Evolutionary conservation across 129 eudicot genomes (phyloP).

Genomic region (Solidago caesia): DNA sequence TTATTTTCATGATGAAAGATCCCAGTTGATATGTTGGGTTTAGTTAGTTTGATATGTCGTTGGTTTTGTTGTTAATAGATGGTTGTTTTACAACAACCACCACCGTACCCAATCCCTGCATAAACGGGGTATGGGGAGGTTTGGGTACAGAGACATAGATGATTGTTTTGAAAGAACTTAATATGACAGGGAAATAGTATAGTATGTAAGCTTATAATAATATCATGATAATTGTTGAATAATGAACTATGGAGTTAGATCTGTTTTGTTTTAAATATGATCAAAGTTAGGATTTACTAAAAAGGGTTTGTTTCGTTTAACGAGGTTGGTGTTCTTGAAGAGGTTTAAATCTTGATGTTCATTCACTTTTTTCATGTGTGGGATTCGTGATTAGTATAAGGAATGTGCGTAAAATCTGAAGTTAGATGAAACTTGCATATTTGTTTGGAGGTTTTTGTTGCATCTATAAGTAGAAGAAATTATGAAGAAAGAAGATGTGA

Average conservation of each 20-base stretch:
- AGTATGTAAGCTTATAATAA: too few species aligned
- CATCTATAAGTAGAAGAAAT: neutral
- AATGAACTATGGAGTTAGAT: too few species aligned
- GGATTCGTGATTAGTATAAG: neutral
- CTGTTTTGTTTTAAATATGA: neutral
- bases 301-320: neutral
- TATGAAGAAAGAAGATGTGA: neutral
- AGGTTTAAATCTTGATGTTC: neutral
- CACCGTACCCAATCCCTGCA: too few species aligned
- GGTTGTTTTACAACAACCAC: neutral
- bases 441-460: neutral
- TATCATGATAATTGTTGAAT: too few species aligned
- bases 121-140: too few species aligned
- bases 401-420: slow-evolving; percentile 8
- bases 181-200: too few species aligned
- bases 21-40: too few species aligned
- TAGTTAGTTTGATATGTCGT: too few species aligned
- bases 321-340: neutral
- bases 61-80: neutral
- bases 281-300: neutral
- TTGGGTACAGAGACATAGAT: neutral
- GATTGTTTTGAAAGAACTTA: neutral
- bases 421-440: neutral
- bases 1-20: neutral
- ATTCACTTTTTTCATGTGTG: neutral